Evolutionary conservation across 1,139 yeast species (phyloP), one percentile per base, ranked within the genome.

Genomic region (Arxiozyma bovina): DNA sequence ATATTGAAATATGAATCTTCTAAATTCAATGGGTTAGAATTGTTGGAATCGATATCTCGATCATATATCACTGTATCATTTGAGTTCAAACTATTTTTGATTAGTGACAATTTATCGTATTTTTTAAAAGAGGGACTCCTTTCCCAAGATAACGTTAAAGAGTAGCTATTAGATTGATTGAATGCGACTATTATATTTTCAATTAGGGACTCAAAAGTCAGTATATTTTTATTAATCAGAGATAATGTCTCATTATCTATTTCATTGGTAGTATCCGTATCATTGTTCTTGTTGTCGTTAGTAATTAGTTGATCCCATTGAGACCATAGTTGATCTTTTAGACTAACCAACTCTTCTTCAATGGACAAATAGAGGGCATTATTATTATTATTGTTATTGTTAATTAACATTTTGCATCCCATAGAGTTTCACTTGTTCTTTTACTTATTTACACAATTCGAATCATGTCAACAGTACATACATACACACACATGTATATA

Each of bases 141-240:
- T 11, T 44, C 49, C 60, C 65, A 60, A 17, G 50, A 52, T n/a
- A 60, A 48, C 27, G 51, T 55, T 3, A 57, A 12, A 12, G 40
- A 46, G 22, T 54, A 55, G 1, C 59, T 55, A 47, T 55, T 54
- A 1, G 54, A 57, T 18, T 59, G 53, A 50, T 62, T 61, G 44
- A 60, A 38, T 15, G 54, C 48, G 1, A 60, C 61, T 9, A 58
- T 47, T 9, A 53, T 42, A 12, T 53, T 48, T 38, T 49, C 58
- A n/a, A 62, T 49, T 38, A 54, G 38, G 7, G 61, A 54, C 48
- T 61, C 63, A 40, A 57, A 61, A 30, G 56, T 54, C 15, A 56
- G 18, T 18, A 58, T 41, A 23, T 48, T 38, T 41, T 46, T 46
- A 27, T 22, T 46, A 5, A 45, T 30, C 1, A 30, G 41, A 30